phyloP scores from a whole-genome alignment of 2,329 filamentous ascomycete genomes.

The Torrubiellomyces zombiae region DNA sequence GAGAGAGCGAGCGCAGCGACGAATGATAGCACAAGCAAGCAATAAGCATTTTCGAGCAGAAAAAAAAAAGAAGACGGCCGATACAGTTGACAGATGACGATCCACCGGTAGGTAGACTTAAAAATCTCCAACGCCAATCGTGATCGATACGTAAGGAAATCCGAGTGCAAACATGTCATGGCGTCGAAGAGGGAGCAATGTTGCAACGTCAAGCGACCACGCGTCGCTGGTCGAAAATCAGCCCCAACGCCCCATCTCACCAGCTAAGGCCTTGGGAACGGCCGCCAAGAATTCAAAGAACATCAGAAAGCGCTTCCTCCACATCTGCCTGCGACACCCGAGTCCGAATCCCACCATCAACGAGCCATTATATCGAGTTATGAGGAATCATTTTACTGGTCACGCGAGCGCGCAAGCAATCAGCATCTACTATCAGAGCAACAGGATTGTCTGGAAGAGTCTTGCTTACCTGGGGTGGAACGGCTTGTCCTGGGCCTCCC shows the following conservation, averaged over 20 bases:
- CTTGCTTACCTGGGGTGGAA: constrained; percentile 21
- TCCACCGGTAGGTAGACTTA: constrained; percentile 18
- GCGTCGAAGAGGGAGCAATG: constrained; percentile 16
- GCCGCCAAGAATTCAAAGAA: constrained; percentile 10
- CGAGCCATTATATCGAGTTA: not conserved
- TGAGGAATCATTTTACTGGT: constrained; percentile 5
- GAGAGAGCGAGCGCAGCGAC: too few relatives aligned
- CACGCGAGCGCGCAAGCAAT: not conserved
- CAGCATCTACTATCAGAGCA: not conserved
- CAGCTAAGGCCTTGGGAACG: constrained; percentile 8
- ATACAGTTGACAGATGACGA: constrained; percentile 21
- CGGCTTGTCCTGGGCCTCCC: constrained; percentile 17
- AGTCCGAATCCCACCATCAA: constrained; percentile 2
- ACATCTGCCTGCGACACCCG: constrained; percentile 3
- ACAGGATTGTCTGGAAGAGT: constrained; percentile 2
- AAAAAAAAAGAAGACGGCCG: constrained; percentile 12
- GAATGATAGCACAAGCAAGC: constrained; percentile 8
- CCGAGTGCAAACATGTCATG: constrained; percentile 12
- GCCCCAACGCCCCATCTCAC: constrained; percentile 13
- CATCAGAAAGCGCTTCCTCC: constrained; percentile 7
- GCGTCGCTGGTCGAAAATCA: constrained; percentile 11
- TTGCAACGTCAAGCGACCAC: constrained; percentile 5
- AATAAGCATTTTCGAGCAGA: too few relatives aligned
- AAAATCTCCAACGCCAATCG: constrained; percentile 25
- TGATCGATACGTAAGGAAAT: constrained; percentile 18